Evolutionary conservation across 2,329 filamentous ascomycete genomes (phyloP).

Genomic region (Phoma sp.): DNA sequence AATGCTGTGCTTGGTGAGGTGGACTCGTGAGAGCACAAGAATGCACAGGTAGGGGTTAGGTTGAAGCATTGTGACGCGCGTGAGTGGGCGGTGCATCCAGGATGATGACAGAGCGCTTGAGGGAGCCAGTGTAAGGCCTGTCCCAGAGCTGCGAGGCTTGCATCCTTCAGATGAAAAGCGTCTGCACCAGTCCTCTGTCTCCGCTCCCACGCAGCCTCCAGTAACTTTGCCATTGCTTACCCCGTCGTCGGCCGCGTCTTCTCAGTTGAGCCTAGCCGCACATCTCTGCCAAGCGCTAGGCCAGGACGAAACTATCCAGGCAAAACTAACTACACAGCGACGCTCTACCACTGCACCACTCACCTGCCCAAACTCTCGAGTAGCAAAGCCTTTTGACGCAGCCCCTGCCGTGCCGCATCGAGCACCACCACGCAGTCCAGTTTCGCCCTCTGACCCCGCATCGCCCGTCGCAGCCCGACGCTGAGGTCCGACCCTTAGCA

Average conservation of each 20-base stretch:
- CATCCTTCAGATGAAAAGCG: slow-evolving; percentile 4
- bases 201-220: neutral
- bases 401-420: slow-evolving; percentile 30
- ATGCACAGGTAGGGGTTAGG: slow-evolving; percentile 11
- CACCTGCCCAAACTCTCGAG: slow-evolving; percentile 27
- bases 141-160: slow-evolving; percentile 4
- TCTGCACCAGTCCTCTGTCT: slow-evolving; percentile 2
- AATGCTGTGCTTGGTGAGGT: slow-evolving; percentile 1
- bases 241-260: slow-evolving; percentile 25
- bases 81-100: slow-evolving; percentile 17
- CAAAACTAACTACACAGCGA: slow-evolving; percentile 35
- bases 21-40: slow-evolving; percentile 10
- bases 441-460: slow-evolving; percentile 22
- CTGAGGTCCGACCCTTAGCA: slow-evolving; percentile 44
- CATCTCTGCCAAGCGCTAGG: slow-evolving; percentile 23
- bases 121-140: slow-evolving; percentile 6
- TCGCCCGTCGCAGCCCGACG: slow-evolving; percentile 37
- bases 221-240: slow-evolving; percentile 6
- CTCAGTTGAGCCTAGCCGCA: slow-evolving; percentile 25
- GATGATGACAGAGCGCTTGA: slow-evolving; percentile 21
- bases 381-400: slow-evolving; percentile 26
- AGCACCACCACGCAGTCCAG: slow-evolving; percentile 22
- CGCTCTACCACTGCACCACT: slow-evolving; percentile 36
- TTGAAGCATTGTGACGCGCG: slow-evolving; percentile 7
- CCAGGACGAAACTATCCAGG: slow-evolving; percentile 29